Evolutionary conservation across 257 asterid genomes (phyloP).

Genomic region (Lycium ferocissimum): DNA sequence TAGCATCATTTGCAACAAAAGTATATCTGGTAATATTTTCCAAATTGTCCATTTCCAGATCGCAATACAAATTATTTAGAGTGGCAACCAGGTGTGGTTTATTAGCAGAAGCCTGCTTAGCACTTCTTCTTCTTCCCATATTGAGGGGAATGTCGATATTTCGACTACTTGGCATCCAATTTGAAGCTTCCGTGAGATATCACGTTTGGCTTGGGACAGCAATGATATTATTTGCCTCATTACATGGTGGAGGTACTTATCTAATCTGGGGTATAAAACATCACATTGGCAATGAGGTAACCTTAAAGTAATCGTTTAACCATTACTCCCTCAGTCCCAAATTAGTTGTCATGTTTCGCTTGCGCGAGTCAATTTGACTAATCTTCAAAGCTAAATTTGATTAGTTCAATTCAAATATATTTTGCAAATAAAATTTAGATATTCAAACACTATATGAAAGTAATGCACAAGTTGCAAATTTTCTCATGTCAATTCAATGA

Average conservation of each 20-base stretch:
- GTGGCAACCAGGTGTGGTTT: constrained; percentile 79
- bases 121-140: constrained; percentile 81
- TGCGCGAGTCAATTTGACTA: too few relatives aligned
- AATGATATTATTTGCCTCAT: constrained; percentile 64
- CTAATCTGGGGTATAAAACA: constrained; percentile 76
- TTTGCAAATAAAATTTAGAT: too few relatives aligned
- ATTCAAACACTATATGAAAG: too few relatives aligned
- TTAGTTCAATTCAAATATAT: too few relatives aligned
- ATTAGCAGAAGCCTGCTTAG: constrained; percentile 85
- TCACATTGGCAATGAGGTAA: constrained; percentile 76
- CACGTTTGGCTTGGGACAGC: constrained; percentile 81
- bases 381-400: too few relatives aligned
- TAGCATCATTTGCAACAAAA: background rate
- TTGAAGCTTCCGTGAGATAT: constrained; percentile 83
- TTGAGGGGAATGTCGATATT: constrained; percentile 76
- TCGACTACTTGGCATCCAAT: constrained; percentile 65
- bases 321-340: background rate
- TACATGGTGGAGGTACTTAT: constrained; percentile 77
- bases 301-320: background rate
- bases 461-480: too few relatives aligned
- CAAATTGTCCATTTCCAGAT: constrained; percentile 48
- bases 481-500: too few relatives aligned
- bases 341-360: too few relatives aligned
- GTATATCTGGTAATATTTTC: background rate
- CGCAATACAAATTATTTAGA: constrained; percentile 72